Conservation (phyloP, 225 moss, liverwort and hornwort species). For the Physcomitrium patens region DNA sequence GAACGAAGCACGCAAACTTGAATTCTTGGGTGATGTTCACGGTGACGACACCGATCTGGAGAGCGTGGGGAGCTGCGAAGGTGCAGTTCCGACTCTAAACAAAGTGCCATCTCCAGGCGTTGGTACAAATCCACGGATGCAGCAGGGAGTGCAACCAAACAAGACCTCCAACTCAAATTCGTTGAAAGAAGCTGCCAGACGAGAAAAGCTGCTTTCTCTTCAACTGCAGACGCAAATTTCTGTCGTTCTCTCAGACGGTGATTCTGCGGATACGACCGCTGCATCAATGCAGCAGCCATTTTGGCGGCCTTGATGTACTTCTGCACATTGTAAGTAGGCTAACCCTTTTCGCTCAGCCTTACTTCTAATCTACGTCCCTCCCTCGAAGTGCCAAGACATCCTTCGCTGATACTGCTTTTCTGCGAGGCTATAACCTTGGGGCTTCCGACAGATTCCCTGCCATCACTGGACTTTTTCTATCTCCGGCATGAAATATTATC, state of each 20-base stretch:
- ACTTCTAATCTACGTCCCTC: no score
- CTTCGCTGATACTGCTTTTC: not conserved
- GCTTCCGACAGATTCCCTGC: no score
- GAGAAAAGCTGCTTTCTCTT: constrained; percentile 24
- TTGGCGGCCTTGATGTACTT: constrained; percentile 38
- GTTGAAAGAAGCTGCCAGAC: constrained; percentile 39
- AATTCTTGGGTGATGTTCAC: not conserved
- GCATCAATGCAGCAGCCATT: constrained; percentile 58
- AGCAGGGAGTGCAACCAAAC: constrained; percentile 4
- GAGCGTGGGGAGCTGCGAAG: constrained; percentile 62
- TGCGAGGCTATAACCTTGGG: no score
- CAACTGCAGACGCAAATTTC: constrained; percentile 50
- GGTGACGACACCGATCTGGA: constrained; percentile 30
- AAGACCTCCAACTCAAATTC: constrained; percentile 48
- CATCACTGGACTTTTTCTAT: no score
- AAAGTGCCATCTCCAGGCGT: constrained; percentile 42
- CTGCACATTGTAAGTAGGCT: constrained; percentile 1
- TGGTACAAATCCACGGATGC: constrained; percentile 28
- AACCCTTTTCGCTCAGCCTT: not conserved
- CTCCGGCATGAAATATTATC: not conserved
- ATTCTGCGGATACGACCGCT: constrained; percentile 55
- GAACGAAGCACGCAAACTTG: not conserved
- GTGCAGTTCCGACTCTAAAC: constrained; percentile 20
- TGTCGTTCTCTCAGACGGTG: constrained; percentile 47
- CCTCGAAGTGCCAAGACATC: not conserved